Evolutionary conservation across 257 asterid genomes (phyloP).

Genomic region (Rhazya stricta): DNA sequence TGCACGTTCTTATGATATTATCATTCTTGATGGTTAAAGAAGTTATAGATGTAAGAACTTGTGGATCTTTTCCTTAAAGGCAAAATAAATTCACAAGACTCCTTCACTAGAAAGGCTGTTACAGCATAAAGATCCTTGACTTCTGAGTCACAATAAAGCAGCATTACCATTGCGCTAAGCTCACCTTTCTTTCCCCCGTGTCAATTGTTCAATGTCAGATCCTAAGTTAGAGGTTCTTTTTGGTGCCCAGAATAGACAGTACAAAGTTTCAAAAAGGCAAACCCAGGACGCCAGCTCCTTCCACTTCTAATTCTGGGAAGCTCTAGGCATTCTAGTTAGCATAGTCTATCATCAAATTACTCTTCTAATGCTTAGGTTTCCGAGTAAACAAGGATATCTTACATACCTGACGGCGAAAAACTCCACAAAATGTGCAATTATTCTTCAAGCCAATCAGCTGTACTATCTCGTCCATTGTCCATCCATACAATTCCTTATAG

Average conservation of each 20-base stretch:
- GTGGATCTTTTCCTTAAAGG: not conserved
- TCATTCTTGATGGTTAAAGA: not conserved
- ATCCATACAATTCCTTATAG: conserved; percentile 85
- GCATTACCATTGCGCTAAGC: not conserved
- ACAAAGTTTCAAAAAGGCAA: not conserved
- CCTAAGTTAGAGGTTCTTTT: not conserved
- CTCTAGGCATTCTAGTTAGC: not conserved
- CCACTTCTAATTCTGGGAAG: not conserved
- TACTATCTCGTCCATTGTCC: conserved; percentile 99
- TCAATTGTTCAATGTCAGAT: not conserved
- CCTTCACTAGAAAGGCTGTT: not conserved
- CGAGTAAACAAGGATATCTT: not conserved
- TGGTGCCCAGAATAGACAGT: not conserved
- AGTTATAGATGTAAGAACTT: not conserved
- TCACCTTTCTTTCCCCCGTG: not conserved
- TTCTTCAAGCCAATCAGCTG: conserved; percentile 92
- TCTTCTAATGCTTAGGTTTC: not conserved
- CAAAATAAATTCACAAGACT: not conserved
- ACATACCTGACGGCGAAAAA: conserved; percentile 95
- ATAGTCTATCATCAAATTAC: not conserved
- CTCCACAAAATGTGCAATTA: conserved; percentile 98
- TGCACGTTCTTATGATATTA: not conserved
- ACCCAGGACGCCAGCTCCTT: not conserved
- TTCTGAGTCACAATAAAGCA: not conserved
- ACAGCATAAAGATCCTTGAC: not conserved